phyloP scores from a whole-genome alignment of 2,329 filamentous ascomycete genomes.

The Cordyceps cicadae region DNA sequence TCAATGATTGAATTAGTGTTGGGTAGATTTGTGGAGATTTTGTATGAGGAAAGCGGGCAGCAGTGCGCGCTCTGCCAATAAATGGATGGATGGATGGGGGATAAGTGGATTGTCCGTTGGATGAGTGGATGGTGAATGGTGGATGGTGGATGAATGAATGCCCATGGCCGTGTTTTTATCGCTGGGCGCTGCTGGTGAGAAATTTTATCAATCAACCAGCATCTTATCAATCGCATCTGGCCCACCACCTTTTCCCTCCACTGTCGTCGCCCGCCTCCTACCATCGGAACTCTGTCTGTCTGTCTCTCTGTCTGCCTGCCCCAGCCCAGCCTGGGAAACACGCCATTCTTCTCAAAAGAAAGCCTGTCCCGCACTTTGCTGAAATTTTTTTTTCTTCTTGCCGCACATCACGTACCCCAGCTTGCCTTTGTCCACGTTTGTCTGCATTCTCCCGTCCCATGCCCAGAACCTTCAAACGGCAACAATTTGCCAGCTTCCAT shows the following conservation, averaged over 20 bases:
- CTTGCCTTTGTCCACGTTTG: neutral
- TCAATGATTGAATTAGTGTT: neutral
- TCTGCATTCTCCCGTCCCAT: neutral
- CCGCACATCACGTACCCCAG: constrained; percentile 3
- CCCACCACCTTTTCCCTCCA: constrained; percentile 16
- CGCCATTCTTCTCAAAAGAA: constrained; percentile 8
- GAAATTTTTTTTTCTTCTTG: neutral
- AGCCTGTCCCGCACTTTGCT: constrained; percentile 10
- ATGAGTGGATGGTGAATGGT: neutral
- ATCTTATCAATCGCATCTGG: constrained; percentile 39
- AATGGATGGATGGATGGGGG: neutral
- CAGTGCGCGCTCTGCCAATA: neutral
- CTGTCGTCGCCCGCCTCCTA: constrained; percentile 7
- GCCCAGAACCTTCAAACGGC: neutral
- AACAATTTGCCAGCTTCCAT: neutral
- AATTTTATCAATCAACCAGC: constrained; percentile 12
- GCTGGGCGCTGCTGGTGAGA: constrained; percentile 3
- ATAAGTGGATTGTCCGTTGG: neutral
- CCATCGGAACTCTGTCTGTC: constrained; percentile 10
- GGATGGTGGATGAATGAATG: neutral
- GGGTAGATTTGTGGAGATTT: constrained; percentile 5
- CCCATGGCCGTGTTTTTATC: neutral
- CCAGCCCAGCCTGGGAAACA: neutral
- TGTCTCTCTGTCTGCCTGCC: neutral
- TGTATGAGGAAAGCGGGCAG: neutral